Percentiles rank a stretch among this genome's conserved stretches.
Conservation (phyloP, 495 filamentous ascomycete genomes). For the Delitschia confertaspora region DNA sequence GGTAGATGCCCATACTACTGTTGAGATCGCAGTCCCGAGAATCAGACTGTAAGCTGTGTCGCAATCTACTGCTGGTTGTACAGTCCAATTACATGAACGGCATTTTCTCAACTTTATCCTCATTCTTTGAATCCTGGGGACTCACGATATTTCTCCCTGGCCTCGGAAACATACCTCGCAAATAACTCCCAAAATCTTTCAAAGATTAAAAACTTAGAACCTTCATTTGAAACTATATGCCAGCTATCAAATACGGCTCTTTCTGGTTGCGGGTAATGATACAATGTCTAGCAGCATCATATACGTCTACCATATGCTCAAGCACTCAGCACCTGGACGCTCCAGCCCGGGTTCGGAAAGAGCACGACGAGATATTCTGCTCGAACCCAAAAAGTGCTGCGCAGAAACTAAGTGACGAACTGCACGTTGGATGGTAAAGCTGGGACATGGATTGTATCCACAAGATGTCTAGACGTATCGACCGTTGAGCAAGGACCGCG, state of each 20-base stretch:
- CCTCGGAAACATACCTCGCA: too few relatives aligned
- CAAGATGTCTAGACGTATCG: constrained; percentile 6
- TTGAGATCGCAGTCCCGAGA: too few relatives aligned
- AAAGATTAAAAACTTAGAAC: too few relatives aligned
- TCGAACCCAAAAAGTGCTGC: not conserved
- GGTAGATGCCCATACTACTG: too few relatives aligned
- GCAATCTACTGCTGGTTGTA: too few relatives aligned
- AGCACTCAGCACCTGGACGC: constrained; percentile 37
- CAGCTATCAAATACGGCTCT: constrained; percentile 23
- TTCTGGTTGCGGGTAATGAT: constrained; percentile 45
- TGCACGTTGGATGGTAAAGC: constrained; percentile 14
- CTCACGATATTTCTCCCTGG: too few relatives aligned
- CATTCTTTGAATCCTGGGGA: too few relatives aligned
- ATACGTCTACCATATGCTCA: constrained; percentile 43
- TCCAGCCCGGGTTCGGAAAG: constrained; percentile 1
- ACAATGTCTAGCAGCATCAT: constrained; percentile 38
- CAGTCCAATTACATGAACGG: too few relatives aligned
- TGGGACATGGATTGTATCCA: constrained; percentile 13
- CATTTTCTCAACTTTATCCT: too few relatives aligned
- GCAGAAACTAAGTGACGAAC: constrained; percentile 7
- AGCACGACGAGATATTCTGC: constrained; percentile 13
- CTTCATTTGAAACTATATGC: too few relatives aligned
- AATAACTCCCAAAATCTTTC: too few relatives aligned
- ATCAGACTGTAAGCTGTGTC: too few relatives aligned
- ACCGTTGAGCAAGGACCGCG: constrained; percentile 38